Evolutionary conservation across 768 basidiomycete genomes (phyloP).

Genomic region (Rhizopogon vulgaris): DNA sequence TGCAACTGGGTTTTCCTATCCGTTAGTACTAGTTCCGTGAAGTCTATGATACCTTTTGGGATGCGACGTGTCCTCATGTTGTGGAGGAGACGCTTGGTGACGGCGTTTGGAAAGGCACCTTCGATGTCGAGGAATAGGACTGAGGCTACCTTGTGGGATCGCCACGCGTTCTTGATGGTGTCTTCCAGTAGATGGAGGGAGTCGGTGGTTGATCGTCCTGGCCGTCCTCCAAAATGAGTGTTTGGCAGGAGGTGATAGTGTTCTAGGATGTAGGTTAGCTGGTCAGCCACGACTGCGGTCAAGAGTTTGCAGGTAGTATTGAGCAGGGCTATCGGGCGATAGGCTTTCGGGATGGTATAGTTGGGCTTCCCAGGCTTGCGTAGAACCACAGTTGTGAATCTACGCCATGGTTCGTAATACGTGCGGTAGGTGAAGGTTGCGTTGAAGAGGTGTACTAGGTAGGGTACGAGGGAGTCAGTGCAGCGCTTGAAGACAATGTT

Average conservation of each 20-base stretch:
- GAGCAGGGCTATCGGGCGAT: conserved; percentile 29
- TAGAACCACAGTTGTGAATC: conserved; percentile 26
- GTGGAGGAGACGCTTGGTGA: conserved; percentile 23
- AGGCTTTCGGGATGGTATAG: conserved; percentile 29
- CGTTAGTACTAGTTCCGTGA: too few relatives aligned
- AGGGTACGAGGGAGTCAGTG: conserved; percentile 4
- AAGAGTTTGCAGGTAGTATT: conserved; percentile 30
- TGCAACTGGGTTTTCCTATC: too few relatives aligned
- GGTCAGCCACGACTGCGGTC: conserved; percentile 20
- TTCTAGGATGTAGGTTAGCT: conserved; percentile 18
- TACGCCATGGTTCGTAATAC: conserved; percentile 16
- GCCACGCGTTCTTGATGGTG: conserved; percentile 33
- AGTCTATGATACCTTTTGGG: too few relatives aligned
- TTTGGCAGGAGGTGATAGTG: conserved; percentile 19
- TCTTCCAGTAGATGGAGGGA: conserved; percentile 26
- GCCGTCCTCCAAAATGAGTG: conserved; percentile 22
- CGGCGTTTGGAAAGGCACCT: conserved; percentile 37
- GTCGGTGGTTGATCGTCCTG: conserved; percentile 19
- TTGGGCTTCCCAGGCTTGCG: conserved; percentile 31
- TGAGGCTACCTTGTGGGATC: conserved; percentile 24
- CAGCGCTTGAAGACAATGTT: conserved; percentile 19
- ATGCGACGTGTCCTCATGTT: too few relatives aligned
- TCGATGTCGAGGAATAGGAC: conserved; percentile 39
- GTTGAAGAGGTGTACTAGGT: conserved; percentile 8
- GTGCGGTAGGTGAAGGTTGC: conserved; percentile 8